Conservation (phyloP, 345 rosid species). For the Cochlearia excelsa region DNA sequence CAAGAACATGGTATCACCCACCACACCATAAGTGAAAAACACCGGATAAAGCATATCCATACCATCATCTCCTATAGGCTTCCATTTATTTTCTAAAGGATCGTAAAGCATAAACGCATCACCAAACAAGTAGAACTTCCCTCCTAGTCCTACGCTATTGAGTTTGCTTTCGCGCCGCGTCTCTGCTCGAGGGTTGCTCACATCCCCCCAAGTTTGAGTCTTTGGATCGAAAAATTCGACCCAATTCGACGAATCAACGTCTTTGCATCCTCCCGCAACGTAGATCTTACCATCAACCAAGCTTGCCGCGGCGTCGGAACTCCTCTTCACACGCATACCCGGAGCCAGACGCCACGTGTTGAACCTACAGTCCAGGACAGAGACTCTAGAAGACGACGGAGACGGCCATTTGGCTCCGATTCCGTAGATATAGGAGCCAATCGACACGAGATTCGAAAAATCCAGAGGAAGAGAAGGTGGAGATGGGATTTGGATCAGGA, state of each 20-base stretch:
- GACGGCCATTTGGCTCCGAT: background rate
- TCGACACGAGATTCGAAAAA: background rate
- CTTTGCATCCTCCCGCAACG: slow-evolving; percentile 11
- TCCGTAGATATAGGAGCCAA: slow-evolving; percentile 13
- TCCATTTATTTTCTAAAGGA: slow-evolving; percentile 13
- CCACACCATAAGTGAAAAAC: background rate
- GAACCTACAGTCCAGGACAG: background rate
- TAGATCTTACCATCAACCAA: slow-evolving; percentile 23
- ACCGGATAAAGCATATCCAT: background rate
- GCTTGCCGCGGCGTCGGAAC: slow-evolving; percentile 2
- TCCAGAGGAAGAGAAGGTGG: background rate
- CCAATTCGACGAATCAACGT: background rate
- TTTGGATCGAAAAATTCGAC: slow-evolving; percentile 14
- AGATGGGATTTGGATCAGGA: background rate
- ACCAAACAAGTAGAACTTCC: slow-evolving; percentile 4
- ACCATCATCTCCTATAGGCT: background rate
- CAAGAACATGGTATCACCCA: background rate
- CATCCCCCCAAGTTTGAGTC: slow-evolving; percentile 5
- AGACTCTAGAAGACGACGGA: slow-evolving; percentile 6
- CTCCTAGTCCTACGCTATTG: background rate
- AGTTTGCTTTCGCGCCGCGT: background rate
- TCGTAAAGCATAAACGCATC: background rate
- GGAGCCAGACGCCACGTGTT: slow-evolving; percentile 3
- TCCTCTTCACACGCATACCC: background rate
- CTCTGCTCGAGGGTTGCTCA: background rate